These are phyloP conservation scores for Quambalaria eucalypti DNA, from an alignment of 1,284 basidiomycete genomes.

Conservation along the genomic window DNA sequence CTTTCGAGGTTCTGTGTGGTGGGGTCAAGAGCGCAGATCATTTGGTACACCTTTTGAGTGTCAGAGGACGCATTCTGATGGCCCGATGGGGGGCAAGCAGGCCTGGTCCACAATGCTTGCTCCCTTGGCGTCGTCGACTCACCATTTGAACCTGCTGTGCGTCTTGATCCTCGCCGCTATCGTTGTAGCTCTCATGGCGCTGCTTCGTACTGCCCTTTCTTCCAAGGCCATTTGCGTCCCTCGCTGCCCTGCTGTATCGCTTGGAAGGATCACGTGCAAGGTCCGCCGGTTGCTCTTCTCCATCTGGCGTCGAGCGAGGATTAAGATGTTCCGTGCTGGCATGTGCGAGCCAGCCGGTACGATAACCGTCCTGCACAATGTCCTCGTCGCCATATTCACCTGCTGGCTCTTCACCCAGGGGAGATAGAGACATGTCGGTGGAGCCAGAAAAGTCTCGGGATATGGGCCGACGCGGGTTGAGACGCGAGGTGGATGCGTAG, in stretches of 20 bases:
- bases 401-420: neutral
- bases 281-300: neutral
- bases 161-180: slow-evolving; percentile 22
- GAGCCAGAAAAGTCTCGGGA: too few relatives aligned
- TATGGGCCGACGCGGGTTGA: too few relatives aligned
- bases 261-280: neutral
- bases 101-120: neutral
- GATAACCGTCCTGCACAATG: neutral
- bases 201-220: neutral
- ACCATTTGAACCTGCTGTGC: slow-evolving; percentile 23
- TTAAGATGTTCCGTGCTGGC: neutral
- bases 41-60: neutral
- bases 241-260: neutral
- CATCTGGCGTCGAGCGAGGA: neutral
- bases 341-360: neutral
- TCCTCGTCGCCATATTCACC: neutral
- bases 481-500: too few relatives aligned
- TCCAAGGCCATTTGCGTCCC: neutral
- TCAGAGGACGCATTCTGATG: neutral
- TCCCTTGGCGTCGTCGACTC: neutral
- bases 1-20: slow-evolving; percentile 19
- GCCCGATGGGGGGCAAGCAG: neutral
- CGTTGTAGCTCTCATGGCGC: neutral
- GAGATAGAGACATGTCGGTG: too few relatives aligned
- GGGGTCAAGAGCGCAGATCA: neutral